Conservation (phyloP, 2,329 filamentous ascomycete species). For the Microsporum ferrugineum region DNA sequence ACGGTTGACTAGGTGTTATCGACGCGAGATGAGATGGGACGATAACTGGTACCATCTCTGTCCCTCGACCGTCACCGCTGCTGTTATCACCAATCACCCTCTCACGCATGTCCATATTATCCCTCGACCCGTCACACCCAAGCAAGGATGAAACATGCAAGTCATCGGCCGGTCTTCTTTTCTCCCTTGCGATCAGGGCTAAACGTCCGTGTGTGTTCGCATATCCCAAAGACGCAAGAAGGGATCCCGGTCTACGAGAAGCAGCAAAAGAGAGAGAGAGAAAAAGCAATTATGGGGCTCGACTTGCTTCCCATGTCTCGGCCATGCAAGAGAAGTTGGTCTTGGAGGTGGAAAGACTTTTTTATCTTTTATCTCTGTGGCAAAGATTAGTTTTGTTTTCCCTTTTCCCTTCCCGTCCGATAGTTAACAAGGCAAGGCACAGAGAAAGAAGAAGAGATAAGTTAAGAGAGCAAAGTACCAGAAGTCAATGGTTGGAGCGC, state of each 20-base stretch:
- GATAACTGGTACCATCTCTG: too few species aligned
- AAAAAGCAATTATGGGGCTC: constrained; percentile 2
- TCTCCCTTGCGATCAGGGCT: background rate
- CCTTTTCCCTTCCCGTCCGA: background rate
- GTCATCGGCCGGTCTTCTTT: background rate
- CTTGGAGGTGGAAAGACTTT: background rate
- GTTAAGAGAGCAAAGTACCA: too few species aligned
- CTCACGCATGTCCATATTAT: background rate
- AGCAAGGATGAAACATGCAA: background rate
- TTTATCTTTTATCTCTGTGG: background rate
- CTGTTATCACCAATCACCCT: background rate
- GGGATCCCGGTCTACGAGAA: too few species aligned
- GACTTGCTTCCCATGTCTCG: background rate
- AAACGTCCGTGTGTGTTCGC: background rate
- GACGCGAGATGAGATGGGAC: too few species aligned
- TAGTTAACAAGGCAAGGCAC: too few species aligned
- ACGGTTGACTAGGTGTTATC: too few species aligned
- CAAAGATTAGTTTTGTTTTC: background rate
- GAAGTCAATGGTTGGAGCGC: too few species aligned
- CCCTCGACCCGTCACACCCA: background rate
- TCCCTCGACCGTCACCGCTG: too few species aligned
- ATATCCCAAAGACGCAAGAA: background rate
- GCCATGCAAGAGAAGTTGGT: background rate
- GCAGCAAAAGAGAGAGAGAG: background rate
- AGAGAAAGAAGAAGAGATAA: background rate